Percentiles rank a stretch among this genome's conserved stretches.
Evolutionary conservation across 2,329 filamentous ascomycete genomes (phyloP).

Genomic region (Capronia coronata): DNA sequence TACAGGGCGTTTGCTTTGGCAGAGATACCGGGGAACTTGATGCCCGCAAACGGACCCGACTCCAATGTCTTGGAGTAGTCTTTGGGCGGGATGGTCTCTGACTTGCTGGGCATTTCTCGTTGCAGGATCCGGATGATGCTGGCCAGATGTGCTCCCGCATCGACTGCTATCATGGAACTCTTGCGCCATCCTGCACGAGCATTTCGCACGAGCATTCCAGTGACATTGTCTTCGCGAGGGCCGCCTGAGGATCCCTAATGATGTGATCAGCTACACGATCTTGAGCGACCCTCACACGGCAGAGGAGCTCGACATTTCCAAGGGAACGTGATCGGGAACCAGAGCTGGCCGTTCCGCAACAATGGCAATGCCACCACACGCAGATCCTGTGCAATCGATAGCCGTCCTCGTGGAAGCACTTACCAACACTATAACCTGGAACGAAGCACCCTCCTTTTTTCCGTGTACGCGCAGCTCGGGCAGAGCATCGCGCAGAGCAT

Average conservation of each 20-base stretch:
- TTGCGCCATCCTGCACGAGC: slow-evolving; percentile 70
- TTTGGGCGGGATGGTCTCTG: slow-evolving; percentile 28
- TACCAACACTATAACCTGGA: slow-evolving; percentile 71
- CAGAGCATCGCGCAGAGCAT: slow-evolving; percentile 14
- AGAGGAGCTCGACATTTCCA: no score
- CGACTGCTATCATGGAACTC: slow-evolving; percentile 81
- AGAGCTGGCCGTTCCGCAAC: no score
- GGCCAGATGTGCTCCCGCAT: slow-evolving; percentile 83
- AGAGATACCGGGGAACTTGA: slow-evolving; percentile 61
- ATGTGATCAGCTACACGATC: slow-evolving; percentile 2
- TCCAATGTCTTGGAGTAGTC: slow-evolving; percentile 31
- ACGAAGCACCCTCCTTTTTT: slow-evolving; percentile 40
- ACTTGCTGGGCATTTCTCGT: slow-evolving; percentile 40
- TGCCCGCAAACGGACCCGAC: slow-evolving; percentile 72
- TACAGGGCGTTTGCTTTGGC: slow-evolving; percentile 73
- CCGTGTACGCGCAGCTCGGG: slow-evolving; percentile 24
- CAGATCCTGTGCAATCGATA: no score
- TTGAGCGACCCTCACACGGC: no score
- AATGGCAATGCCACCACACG: not conserved
- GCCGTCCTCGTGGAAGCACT: no score
- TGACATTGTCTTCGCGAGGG: slow-evolving; percentile 82
- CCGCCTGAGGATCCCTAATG: slow-evolving; percentile 78
- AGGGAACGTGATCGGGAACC: no score
- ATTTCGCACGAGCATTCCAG: slow-evolving; percentile 81
- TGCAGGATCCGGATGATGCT: slow-evolving; percentile 76